Base-by-base conservation (phyloP, 2,329 filamentous ascomycete species). In the Drechslera avenae region DNA sequence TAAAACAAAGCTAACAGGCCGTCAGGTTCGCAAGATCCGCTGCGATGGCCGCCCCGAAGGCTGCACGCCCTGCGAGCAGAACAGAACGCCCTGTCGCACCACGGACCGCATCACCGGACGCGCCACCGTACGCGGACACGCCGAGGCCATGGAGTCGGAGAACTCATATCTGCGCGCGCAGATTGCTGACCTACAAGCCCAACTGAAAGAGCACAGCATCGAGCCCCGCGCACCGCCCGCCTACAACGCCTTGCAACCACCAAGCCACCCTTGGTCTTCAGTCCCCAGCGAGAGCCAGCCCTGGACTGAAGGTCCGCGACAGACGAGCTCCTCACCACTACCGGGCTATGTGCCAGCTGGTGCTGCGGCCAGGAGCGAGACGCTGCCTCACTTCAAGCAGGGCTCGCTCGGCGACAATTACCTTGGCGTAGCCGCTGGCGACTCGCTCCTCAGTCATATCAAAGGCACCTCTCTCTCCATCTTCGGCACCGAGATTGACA, bases 61-160 rank as follows among this genome's bases (percentile, higher is more conserved):
- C 56, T 96, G 91, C 76, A 90, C 89, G 55, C 88, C 90, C 64
- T 96, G 91, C 76, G 78, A 84, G 62, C 86, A 88, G 73, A 88
- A 89, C 69, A 86, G 85, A 57, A 84, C 88, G 63, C 84, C 89
- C 67, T 96, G 91, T 76, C 87, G 84, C 75, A 91, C 91, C 46
- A 96, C 91, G 50, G 91, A 96, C 73, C 86, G 91, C 63, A 90
- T 94, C 67, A 92, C 89, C 3, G 89, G 90, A 51, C 86, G 88
- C 56, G 90, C 90, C 42, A 88, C 89, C 52, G 84, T 86, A 50
- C 81, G 91, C 63, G 91, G 91, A 45, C 91, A 93, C 66, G 80
- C 89, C 58, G 87, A 92, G 68, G 83, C 86, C 61, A 79, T 94
- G 48, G 90, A 96, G 73, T 81, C 83, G 53, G 85, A 91, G 66